Percentiles rank a stretch among this genome's conserved stretches.
phyloP scores from a whole-genome alignment of 1,284 basidiomycete species.

The Mrakiaceae sp. region DNA sequence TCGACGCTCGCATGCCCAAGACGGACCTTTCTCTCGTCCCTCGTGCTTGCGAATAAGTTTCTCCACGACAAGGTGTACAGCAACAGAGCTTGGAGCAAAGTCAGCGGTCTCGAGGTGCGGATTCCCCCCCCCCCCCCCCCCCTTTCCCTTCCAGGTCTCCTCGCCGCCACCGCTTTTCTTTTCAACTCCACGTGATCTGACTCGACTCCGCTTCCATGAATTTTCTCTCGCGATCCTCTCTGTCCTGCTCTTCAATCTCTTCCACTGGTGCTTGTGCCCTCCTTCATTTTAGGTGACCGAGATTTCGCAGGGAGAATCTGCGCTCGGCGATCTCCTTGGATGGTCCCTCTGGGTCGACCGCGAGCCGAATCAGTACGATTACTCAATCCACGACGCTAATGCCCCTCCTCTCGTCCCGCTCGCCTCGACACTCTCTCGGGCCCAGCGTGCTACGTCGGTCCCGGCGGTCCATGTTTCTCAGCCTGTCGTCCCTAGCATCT shows the following conservation, averaged over 20 bases:
- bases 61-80: slow-evolving; percentile 86
- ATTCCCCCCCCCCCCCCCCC: too few species aligned
- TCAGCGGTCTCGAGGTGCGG: slow-evolving; percentile 32
- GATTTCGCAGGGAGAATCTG: slow-evolving; percentile 35
- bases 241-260: neutral
- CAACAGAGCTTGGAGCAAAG: slow-evolving; percentile 81
- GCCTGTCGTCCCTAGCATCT: too few species aligned
- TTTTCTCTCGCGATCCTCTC: neutral
- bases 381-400: too few species aligned
- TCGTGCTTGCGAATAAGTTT: slow-evolving; percentile 84
- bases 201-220: neutral
- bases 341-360: slow-evolving; percentile 32
- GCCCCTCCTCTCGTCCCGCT: too few species aligned
- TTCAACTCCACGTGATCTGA: neutral
- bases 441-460: too few species aligned
- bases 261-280: neutral
- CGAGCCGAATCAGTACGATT: neutral
- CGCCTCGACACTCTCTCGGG: too few species aligned
- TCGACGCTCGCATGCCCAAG: slow-evolving; percentile 68
- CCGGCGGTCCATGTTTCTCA: too few species aligned
- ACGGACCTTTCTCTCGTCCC: slow-evolving; percentile 71
- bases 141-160: too few species aligned
- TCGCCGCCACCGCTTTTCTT: too few species aligned
- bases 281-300: slow-evolving; percentile 24
- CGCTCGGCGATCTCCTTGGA: slow-evolving; percentile 33